phyloP scores from a whole-genome alignment of 257 asterid genomes.

The Nicotiana noctiflora region DNA sequence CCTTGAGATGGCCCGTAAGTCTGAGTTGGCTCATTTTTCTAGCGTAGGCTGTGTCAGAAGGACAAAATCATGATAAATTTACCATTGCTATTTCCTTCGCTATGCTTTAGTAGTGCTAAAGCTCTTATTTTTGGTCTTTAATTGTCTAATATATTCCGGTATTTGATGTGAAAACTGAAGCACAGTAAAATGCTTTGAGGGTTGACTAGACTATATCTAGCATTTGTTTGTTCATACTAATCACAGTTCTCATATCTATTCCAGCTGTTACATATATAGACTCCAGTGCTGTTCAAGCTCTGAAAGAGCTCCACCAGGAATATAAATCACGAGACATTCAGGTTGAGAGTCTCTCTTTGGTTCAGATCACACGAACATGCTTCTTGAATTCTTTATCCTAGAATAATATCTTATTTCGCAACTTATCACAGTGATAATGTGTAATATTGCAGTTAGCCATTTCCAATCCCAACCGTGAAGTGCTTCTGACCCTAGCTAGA shows the following conservation, averaged over 20 bases:
- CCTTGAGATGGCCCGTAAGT: slow-evolving; percentile 98
- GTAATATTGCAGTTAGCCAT: slow-evolving; percentile 63
- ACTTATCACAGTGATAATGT: not conserved
- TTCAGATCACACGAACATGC: not conserved
- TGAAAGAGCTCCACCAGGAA: slow-evolving; percentile 80
- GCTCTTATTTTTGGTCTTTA: not conserved
- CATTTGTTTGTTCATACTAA: not conserved
- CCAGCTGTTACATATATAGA: slow-evolving; percentile 91
- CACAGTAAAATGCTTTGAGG: not conserved
- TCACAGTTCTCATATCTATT: slow-evolving; percentile 11
- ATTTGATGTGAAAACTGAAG: not conserved
- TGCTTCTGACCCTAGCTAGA: slow-evolving; percentile 58
- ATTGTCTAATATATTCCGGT: not conserved
- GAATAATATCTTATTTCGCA: not conserved
- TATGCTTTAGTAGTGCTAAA: not conserved
- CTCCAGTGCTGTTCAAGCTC: slow-evolving; percentile 91
- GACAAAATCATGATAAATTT: not conserved
- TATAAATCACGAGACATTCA: slow-evolving; percentile 82
- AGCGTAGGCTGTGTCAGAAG: not conserved
- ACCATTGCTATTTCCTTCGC: not conserved
- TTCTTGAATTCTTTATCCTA: not conserved
- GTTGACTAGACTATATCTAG: not conserved
- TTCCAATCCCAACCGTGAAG: slow-evolving; percentile 81
- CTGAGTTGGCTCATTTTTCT: not conserved
- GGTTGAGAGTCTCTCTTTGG: slow-evolving; percentile 30